These are phyloP conservation scores for Parietichytrium sp. DNA, from an alignment of 108 stramenopile species.

Conservation along the genomic window DNA sequence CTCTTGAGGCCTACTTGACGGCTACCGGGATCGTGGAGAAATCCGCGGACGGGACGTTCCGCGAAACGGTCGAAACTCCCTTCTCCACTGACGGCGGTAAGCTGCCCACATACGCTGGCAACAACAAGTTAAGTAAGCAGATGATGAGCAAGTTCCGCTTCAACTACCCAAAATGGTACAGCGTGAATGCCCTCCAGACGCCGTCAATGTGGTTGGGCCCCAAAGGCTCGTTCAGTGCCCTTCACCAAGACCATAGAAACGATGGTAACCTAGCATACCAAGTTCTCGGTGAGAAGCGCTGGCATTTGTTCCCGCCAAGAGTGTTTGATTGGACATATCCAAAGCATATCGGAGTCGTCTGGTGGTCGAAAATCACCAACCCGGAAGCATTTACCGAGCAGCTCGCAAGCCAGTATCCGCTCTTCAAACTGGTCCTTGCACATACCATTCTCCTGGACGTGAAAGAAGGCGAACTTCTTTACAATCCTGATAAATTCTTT, in stretches of 20 bases:
- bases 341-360: background rate
- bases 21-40: background rate
- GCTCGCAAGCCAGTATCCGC: background rate
- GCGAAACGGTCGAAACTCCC: background rate
- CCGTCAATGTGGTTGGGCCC: conserved; percentile 11
- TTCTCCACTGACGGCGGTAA: too few relatives aligned
- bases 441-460: background rate
- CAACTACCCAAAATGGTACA: background rate
- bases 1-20: background rate
- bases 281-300: background rate
- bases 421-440: background rate
- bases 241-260: conserved; percentile 18
- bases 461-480: background rate
- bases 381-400: background rate
- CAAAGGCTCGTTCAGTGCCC: background rate
- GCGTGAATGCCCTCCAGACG: background rate
- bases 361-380: background rate
- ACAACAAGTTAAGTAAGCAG: background rate
- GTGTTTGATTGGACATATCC: background rate
- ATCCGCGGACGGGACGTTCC: background rate
- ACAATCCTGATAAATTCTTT: background rate
- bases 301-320: background rate
- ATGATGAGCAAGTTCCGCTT: background rate
- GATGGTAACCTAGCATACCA: conserved; percentile 17
- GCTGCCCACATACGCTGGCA: background rate